Conservation (phyloP, 164 flowering plant species). For the Berberis vulgaris region DNA sequence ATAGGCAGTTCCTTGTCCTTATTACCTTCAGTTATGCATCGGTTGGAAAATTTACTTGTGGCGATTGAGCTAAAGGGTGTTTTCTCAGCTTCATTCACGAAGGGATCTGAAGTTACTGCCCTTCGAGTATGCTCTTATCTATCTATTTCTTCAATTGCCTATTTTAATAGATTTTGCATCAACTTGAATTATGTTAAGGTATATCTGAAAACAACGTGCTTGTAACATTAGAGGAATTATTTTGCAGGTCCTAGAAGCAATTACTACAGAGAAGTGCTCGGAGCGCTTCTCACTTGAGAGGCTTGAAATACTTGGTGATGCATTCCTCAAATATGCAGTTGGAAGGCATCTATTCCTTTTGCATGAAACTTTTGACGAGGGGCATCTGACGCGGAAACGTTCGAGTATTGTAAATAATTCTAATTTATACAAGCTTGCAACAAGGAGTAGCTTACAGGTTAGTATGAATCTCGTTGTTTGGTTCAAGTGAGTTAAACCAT, state of each 20-base stretch:
- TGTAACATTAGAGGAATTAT: background rate
- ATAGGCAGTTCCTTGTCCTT: conserved; percentile 86
- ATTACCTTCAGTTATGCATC: conserved; percentile 91
- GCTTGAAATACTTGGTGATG: conserved; percentile 94
- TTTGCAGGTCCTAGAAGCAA: conserved; percentile 82
- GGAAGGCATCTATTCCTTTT: conserved; percentile 70
- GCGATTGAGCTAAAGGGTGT: conserved; percentile 72
- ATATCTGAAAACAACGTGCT: background rate
- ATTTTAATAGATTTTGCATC: background rate
- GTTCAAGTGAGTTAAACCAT: no score
- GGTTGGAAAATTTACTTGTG: conserved; percentile 81
- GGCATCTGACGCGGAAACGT: conserved; percentile 70
- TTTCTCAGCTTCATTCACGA: conserved; percentile 63
- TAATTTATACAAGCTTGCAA: conserved; percentile 59
- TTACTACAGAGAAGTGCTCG: conserved; percentile 83
- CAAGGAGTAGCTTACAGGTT: conserved; percentile 64
- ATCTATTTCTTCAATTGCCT: background rate
- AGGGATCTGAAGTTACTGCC: conserved; percentile 62
- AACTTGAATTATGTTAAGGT: background rate
- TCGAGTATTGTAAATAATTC: conserved; percentile 68
- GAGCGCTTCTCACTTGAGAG: conserved; percentile 92
- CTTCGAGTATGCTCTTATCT: conserved; percentile 38
- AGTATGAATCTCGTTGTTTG: conserved; percentile 3
- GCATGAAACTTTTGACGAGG: conserved; percentile 66
- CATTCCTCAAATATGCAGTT: conserved; percentile 90